Evolutionary conservation across 805 yeast genomes (phyloP).

Genomic region (Ogataea glucozyma): DNA sequence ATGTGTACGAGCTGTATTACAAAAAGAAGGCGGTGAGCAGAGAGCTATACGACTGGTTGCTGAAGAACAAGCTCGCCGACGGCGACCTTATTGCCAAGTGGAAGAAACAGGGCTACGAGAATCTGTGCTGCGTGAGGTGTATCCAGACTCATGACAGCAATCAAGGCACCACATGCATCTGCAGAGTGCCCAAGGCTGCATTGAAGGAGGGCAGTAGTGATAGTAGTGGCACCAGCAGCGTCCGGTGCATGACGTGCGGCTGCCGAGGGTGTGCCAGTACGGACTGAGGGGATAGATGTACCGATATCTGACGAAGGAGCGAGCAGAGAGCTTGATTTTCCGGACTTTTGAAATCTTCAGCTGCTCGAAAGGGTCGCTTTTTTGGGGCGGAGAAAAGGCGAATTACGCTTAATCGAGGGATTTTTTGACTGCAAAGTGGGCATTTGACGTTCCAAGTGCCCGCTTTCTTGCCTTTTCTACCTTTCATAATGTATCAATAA

Average conservation of each 20-base stretch:
- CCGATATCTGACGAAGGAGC: background rate
- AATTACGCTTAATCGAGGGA: too few species aligned
- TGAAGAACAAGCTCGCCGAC: constrained; percentile 68
- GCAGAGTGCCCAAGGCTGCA: constrained; percentile 75
- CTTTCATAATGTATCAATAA: constrained; percentile 1
- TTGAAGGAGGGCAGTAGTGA: constrained; percentile 26
- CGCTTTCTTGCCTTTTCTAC: background rate
- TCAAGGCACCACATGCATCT: constrained; percentile 73
- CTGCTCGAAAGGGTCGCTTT: too few species aligned
- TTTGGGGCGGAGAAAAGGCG: too few species aligned
- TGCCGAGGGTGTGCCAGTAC: constrained; percentile 82
- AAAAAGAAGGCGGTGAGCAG: constrained; percentile 65
- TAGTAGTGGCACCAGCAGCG: constrained; percentile 32
- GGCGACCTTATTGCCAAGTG: constrained; percentile 71
- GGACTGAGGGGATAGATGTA: constrained; percentile 42
- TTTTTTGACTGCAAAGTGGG: too few species aligned
- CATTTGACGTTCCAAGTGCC: too few species aligned
- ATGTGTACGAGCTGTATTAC: constrained; percentile 72
- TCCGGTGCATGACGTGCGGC: constrained; percentile 78
- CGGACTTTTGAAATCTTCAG: too few species aligned
- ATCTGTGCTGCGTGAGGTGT: constrained; percentile 80
- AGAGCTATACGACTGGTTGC: constrained; percentile 72
- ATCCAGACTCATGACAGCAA: constrained; percentile 62
- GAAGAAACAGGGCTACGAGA: constrained; percentile 70
- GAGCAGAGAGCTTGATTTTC: too few species aligned